Evolutionary conservation across 2,329 filamentous ascomycete genomes (phyloP), one percentile per base, ranked within the genome.

Genomic region (Aspergillus ibericus): DNA sequence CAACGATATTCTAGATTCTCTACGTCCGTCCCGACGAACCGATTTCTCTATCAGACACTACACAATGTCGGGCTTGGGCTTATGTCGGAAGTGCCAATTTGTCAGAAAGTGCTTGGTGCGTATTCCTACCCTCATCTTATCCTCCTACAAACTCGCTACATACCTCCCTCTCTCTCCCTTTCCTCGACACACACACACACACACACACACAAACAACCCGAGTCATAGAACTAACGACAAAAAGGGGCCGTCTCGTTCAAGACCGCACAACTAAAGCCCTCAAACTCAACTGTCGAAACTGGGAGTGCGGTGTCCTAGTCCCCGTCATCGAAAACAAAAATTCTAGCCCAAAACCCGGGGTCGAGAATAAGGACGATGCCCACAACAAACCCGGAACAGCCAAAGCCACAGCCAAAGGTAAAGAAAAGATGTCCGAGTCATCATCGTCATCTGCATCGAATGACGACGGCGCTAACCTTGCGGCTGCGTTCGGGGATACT

Each of bases 41-140:
- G 3, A 74, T 59, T 59, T 62, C 42, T 61, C 55, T 62, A 32
- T 44, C 63, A 15, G 59, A 67, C 46, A 67, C 59, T 16, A 63
- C 58, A 18, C 61, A 60, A 46, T 77, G 77, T 22, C 73, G 77
- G 40, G 86, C 87, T 4, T 98, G 91, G 88, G 88, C 84, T 2
- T 98, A 98, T 70, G 78, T 96, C 36, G 95, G 95, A 15, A 96
- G 91, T 67, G 91, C 92, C 7, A 99, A 99, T 75, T 77, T 96
- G 27, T 96, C 92, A 0, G 92, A 97, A 75, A 93, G 90, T 72
- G 95, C 95, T 29, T 99, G 95, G 90, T 92, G 77, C 80, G 86
- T 36, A n/a, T 10, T 13, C 32, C 9, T 16, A 5, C 8, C n/a
- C 7, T 7, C 4, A 20, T 12, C 46, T 7, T 4, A 34, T 22